phyloP scores from a whole-genome alignment of 371 early-diverging fungal genomes.

The Coemansia sp. region DNA sequence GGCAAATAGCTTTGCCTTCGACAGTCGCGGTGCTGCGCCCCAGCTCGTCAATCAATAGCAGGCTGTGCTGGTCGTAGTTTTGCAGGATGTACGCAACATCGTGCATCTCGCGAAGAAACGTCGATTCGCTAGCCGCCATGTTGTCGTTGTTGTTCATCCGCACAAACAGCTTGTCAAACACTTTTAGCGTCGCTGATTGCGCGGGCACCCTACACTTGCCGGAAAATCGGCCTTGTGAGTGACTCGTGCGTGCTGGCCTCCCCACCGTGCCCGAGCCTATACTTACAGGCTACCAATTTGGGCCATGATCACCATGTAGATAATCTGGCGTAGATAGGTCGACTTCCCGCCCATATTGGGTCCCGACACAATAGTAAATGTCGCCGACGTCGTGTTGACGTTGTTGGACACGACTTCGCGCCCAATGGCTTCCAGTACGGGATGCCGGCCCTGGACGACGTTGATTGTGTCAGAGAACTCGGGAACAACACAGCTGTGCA shows the following conservation, averaged over 20 bases:
- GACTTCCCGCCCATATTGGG: slow-evolving; percentile 98
- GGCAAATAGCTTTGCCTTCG: slow-evolving; percentile 48
- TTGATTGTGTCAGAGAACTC: slow-evolving; percentile 79
- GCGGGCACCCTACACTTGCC: slow-evolving; percentile 76
- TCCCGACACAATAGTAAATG: slow-evolving; percentile 90
- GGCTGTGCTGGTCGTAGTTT: slow-evolving; percentile 41
- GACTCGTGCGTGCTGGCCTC: neutral
- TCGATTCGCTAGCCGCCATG: slow-evolving; percentile 67
- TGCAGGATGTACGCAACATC: slow-evolving; percentile 85
- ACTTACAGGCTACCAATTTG: slow-evolving; percentile 89
- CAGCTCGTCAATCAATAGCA: slow-evolving; percentile 52
- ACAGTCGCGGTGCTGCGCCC: slow-evolving; percentile 46
- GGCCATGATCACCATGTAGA: slow-evolving; percentile 86
- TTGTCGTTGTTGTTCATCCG: slow-evolving; percentile 74
- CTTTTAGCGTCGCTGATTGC: slow-evolving; percentile 75
- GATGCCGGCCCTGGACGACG: slow-evolving; percentile 79
- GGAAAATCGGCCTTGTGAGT: neutral
- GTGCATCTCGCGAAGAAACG: slow-evolving; percentile 92
- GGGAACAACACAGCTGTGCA: slow-evolving; percentile 64
- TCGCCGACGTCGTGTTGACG: slow-evolving; percentile 65
- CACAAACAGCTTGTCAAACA: slow-evolving; percentile 70
- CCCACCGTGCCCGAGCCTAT: neutral
- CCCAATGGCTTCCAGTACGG: slow-evolving; percentile 66
- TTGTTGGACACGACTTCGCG: slow-evolving; percentile 75
- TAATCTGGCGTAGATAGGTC: slow-evolving; percentile 91